These are phyloP conservation scores for Penicillium sp. DNA, from an alignment of 2,329 filamentous ascomycete species.

Conservation along the genomic window DNA sequence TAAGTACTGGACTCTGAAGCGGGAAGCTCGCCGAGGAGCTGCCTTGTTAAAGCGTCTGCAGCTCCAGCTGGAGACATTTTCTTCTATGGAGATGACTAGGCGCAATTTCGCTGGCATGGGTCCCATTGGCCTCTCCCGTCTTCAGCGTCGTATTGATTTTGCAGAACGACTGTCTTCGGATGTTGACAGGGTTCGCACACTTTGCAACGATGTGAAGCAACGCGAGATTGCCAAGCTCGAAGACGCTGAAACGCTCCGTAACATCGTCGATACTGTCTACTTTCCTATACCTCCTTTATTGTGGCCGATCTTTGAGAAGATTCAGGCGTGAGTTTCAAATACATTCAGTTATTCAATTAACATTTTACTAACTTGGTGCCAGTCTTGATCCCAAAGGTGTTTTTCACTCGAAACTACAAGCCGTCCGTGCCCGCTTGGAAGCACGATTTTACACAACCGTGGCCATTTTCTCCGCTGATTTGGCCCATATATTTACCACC, in stretches of 20 bases:
- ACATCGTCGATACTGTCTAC: conserved; percentile 83
- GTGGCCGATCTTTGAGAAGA: conserved; percentile 73
- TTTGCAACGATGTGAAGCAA: conserved; percentile 68
- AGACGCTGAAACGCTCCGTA: conserved; percentile 69
- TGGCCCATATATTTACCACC: conserved; percentile 54
- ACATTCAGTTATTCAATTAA: background rate
- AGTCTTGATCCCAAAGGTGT: conserved; percentile 50
- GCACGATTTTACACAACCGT: conserved; percentile 59
- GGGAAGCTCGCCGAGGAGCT: conserved; percentile 85
- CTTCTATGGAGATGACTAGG: conserved; percentile 93
- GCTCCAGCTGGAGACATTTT: conserved; percentile 91
- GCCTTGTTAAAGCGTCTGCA: conserved; percentile 90
- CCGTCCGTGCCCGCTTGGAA: conserved; percentile 51
- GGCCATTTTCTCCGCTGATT: conserved; percentile 56
- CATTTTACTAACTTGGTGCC: conserved; percentile 18
- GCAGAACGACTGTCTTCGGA: conserved; percentile 63
- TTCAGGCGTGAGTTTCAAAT: conserved; percentile 64
- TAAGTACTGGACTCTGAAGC: conserved; percentile 96
- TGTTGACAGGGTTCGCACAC: conserved; percentile 67
- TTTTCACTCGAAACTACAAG: conserved; percentile 53
- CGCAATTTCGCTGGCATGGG: conserved; percentile 97
- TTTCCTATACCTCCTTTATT: conserved; percentile 80
- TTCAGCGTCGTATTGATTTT: conserved; percentile 83
- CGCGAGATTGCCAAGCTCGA: conserved; percentile 75
- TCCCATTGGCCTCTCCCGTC: conserved; percentile 69